phyloP scores from a whole-genome alignment of 2,329 filamentous ascomycete genomes.

The Ceratocystis papillata region DNA sequence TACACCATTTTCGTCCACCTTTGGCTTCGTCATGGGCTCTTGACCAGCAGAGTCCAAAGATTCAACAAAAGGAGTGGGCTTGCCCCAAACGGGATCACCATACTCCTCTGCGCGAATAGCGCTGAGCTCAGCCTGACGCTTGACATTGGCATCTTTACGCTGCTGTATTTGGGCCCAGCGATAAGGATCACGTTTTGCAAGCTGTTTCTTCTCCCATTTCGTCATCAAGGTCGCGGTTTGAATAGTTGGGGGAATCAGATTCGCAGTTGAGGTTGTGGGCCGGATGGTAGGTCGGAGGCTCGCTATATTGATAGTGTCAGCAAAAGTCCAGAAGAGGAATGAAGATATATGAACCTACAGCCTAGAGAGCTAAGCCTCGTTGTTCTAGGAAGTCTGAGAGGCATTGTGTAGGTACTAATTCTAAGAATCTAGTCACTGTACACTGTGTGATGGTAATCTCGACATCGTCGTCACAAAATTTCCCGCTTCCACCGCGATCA shows the following conservation, averaged over 20 bases:
- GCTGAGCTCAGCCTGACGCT: slow-evolving; percentile 59
- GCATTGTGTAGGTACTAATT: slow-evolving; percentile 39
- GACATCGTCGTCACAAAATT: slow-evolving; percentile 23
- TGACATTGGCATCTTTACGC: slow-evolving; percentile 71
- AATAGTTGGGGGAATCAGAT: slow-evolving; percentile 43
- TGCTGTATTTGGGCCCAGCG: slow-evolving; percentile 68
- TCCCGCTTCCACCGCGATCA: slow-evolving; percentile 18
- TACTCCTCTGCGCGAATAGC: slow-evolving; percentile 52
- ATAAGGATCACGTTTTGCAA: slow-evolving; percentile 68
- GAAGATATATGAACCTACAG: slow-evolving; percentile 38
- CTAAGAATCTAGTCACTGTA: slow-evolving; percentile 12
- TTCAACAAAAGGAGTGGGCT: slow-evolving; percentile 69
- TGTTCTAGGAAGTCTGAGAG: slow-evolving; percentile 53
- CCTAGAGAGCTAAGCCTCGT: slow-evolving; percentile 49
- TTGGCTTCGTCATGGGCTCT: slow-evolving; percentile 31
- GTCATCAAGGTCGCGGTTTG: slow-evolving; percentile 53
- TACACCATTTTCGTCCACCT: slow-evolving; percentile 36
- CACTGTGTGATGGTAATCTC: slow-evolving; percentile 16
- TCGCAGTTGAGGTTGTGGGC: slow-evolving; percentile 37
- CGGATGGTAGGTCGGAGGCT: slow-evolving; percentile 47
- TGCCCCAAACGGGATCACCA: slow-evolving; percentile 71
- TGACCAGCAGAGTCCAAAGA: slow-evolving; percentile 61
- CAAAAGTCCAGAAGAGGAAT: slow-evolving; percentile 22
- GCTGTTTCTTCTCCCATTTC: slow-evolving; percentile 51
- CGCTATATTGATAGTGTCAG: slow-evolving; percentile 35